Conservation (phyloP, 257 asterid species). For the Scutellaria galericulata region DNA sequence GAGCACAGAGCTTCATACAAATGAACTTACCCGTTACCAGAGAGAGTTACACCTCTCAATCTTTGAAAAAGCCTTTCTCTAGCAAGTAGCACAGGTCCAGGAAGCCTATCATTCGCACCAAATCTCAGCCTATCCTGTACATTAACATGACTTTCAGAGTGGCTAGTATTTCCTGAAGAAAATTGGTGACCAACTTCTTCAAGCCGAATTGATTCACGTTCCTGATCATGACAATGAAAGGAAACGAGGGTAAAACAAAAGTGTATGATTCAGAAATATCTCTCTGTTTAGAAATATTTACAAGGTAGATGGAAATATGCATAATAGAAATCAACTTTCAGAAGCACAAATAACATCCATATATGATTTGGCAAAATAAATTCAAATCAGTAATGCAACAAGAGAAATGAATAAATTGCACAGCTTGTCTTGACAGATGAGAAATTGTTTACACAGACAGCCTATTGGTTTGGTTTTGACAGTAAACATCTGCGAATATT, state of each 20-base stretch:
- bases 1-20: constrained; percentile 10
- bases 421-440: background rate
- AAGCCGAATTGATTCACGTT: constrained; percentile 51
- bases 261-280: background rate
- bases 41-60: constrained; percentile 76
- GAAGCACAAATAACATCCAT: background rate
- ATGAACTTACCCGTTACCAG: constrained; percentile 65
- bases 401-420: background rate
- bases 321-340: background rate
- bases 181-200: constrained; percentile 57
- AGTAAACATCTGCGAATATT: constrained; percentile 1
- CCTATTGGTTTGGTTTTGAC: constrained; percentile 4
- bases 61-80: constrained; percentile 89
- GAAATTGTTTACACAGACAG: constrained; percentile 2
- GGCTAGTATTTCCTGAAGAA: constrained; percentile 42
- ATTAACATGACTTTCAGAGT: constrained; percentile 41
- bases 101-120: constrained; percentile 71
- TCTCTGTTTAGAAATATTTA: background rate
- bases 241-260: background rate
- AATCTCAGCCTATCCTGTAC: constrained; percentile 49
- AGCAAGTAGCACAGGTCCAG: constrained; percentile 88
- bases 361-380: background rate
- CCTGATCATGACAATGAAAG: constrained; percentile 50
- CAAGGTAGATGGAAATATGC: background rate
- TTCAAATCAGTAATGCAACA: background rate